phyloP scores from a whole-genome alignment of 805 yeast species.

The Candida taoyuanica region DNA sequence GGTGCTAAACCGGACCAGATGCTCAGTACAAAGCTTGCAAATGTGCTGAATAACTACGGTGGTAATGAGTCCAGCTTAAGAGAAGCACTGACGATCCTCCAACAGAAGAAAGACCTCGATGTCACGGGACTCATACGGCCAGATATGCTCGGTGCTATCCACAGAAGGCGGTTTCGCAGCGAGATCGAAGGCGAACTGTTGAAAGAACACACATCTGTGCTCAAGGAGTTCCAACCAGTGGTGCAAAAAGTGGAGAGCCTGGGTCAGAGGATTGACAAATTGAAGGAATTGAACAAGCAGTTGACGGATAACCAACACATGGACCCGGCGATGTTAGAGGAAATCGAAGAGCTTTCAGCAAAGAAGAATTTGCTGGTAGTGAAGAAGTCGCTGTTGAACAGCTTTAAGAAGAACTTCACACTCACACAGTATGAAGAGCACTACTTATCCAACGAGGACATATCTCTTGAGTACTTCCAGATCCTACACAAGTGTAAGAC shows the following conservation, averaged over 20 bases:
- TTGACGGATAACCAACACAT: conserved; percentile 14
- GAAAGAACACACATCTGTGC: conserved; percentile 46
- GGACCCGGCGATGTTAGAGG: conserved; percentile 13
- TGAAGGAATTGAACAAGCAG: conserved; percentile 16
- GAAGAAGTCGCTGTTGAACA: conserved; percentile 47
- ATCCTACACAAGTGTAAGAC: conserved; percentile 56
- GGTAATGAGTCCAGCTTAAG: conserved; percentile 30
- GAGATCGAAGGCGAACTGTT: conserved; percentile 58
- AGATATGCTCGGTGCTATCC: conserved; percentile 49
- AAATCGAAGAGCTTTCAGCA: conserved; percentile 19
- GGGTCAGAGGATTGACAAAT: conserved; percentile 16
- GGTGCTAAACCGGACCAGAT: conserved; percentile 28
- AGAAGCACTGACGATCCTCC: conserved; percentile 31
- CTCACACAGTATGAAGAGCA: conserved; percentile 69
- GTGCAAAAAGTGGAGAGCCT: conserved; percentile 37
- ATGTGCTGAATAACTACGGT: conserved; percentile 31
- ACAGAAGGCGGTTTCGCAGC: conserved; percentile 56
- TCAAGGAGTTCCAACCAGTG: conserved; percentile 41
- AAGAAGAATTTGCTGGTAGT: conserved; percentile 27
- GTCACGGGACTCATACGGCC: conserved; percentile 25
- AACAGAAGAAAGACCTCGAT: conserved; percentile 30
- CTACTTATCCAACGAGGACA: conserved; percentile 38
- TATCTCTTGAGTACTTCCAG: conserved; percentile 52
- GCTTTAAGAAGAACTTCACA: conserved; percentile 59
- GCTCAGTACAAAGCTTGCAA: conserved; percentile 32